Base-by-base conservation (phyloP, 805 yeast genomes). In the Lachancea nothofagi region DNA sequence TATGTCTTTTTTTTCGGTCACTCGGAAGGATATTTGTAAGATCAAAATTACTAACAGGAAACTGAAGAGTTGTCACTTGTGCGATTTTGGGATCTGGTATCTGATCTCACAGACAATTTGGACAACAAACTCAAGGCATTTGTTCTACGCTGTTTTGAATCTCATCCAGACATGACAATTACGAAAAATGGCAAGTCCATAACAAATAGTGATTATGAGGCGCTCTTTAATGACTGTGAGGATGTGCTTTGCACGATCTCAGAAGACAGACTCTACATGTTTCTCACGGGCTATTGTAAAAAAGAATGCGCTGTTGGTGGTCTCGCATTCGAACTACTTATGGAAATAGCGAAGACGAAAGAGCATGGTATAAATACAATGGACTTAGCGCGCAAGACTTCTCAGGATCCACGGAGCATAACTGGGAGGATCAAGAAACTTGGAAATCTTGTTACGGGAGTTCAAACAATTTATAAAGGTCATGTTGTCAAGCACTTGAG, bases 321-420 rank as follows among this genome's bases (percentile, higher is more conserved):
- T 8, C 57, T 62, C 26, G 79, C 83, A 10, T 75, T 69, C 50
- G 72, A 72, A 15, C 53, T 83, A 28, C 55, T 83, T 15, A 63
- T 76, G 36, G 78, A 74, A 35, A 78, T 83, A 38, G 83, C 88
- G 0, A 72, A 69, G 43, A 55, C 73, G 22, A 77, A 77, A 18
- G 61, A 66, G 0, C 50, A 57, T 1, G 93, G 93, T 7, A 74
- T 82, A 12, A 68, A 74, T 35, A 74, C 89, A 0, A 62, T 76
- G 22, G 77, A 75, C 19, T 63, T 83, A 42, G 73, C 79, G 2
- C 62, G 64, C 29, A 66, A 62, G 14, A 74, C 88, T 0, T 74
- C 74, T 7, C 93, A 83, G 58, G 93, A 83, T 50, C 74, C 80
- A 13, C 69, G 90, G 46, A 80, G 88, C 42, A 65, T 81, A 29